Evolutionary conservation across 2,329 filamentous ascomycete species (phyloP), one percentile per base, ranked within the genome.

Genomic region (Dryadomyces quercivorus): DNA sequence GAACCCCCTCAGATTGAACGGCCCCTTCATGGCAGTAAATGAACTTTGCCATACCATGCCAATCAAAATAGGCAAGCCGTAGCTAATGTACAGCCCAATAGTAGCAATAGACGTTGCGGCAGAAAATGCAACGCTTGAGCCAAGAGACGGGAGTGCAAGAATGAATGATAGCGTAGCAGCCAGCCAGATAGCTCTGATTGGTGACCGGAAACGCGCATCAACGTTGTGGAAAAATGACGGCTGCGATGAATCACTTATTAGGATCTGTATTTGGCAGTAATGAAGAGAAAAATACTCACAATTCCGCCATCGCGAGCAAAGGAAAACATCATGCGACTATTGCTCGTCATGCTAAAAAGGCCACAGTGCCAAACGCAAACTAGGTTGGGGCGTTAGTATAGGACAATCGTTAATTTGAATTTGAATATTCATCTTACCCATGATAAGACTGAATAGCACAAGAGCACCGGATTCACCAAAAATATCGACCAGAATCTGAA

Each of bases 291-390:
- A n/a, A 20, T 3, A 62, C 68, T 62, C 53, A 67, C 65, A 57
- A 81, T 74, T 18, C 76, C 77, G n/a, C 74, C 69, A 59, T 81
- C 77, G 16, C 77, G 70, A 0, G 73, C 69, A 60, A 81, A 80
- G 1, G 76, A 76, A 59, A 79, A 81, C 75, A 80, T 80, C 77
- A 80, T 81, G 26, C 77, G 69, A 43, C 70, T 74, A 61, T 80
- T 80, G 51, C 69, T 73, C 0, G 77, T 81, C 68, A 82, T 69
- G 51, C 70, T 75, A 61, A 82, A 81, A 0, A 81, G 68, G 0
- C 78, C 78, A 56, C 77, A 80, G 61, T 81, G 78, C 78, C 78
- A 82, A 3, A 81, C 75, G 55, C 78, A 81, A 36, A 81, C 66
- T 66, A 18, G 10, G 12, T 34, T 7, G 3, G 20, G 2, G 13